Conservation (phyloP, 345 rosid species). For the Sonneratia caseolaris region DNA sequence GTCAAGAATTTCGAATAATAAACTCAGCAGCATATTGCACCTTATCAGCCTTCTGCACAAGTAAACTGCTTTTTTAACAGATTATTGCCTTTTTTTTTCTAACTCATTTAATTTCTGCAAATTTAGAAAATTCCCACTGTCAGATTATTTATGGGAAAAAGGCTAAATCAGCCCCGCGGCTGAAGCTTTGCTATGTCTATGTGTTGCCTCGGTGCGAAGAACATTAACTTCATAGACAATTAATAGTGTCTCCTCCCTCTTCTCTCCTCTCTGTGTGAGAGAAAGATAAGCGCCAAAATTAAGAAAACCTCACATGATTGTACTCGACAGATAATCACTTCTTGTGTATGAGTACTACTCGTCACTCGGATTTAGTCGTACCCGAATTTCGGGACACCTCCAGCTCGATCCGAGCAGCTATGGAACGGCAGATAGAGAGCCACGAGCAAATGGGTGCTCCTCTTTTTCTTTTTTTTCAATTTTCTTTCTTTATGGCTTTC, state of each 20-base stretch:
- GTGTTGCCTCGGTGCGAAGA: not conserved
- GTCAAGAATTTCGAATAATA: no score
- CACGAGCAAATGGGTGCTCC: no score
- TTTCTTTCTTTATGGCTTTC: no score
- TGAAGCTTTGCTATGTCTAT: not conserved
- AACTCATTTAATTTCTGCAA: no score
- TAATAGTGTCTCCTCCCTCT: not conserved
- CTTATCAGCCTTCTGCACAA: no score
- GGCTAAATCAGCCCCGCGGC: not conserved
- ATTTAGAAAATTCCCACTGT: not conserved
- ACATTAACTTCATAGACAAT: not conserved
- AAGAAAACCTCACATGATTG: not conserved
- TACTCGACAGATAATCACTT: not conserved
- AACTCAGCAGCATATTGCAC: no score
- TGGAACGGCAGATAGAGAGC: no score
- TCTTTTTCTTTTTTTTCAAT: not conserved
- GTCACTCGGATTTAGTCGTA: not conserved
- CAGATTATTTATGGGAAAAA: not conserved
- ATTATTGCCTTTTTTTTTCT: no score
- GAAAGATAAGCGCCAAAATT: not conserved
- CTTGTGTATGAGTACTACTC: not conserved
- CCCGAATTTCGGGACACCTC: not conserved
- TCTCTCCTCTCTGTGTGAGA: not conserved
- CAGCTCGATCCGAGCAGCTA: not conserved
- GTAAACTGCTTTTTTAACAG: no score